Evolutionary conservation across 148 eudicot species (phyloP).

Genomic region (Chenopodium suecicum): DNA sequence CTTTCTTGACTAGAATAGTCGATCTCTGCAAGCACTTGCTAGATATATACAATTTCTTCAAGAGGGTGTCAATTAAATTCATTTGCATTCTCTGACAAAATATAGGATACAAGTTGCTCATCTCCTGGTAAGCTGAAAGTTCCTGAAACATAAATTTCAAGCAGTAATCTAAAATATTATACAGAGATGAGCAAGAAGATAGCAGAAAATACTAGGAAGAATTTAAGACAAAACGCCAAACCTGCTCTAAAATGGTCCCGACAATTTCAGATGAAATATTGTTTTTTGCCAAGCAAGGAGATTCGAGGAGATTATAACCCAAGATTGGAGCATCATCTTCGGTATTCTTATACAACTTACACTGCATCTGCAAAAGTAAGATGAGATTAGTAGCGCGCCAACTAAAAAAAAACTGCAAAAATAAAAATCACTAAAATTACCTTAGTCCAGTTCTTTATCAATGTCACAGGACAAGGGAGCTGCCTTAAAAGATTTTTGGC

Average conservation of each 20-base stretch:
- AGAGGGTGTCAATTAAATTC: slow-evolving; percentile 52
- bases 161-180: slow-evolving; percentile 5
- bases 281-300: slow-evolving; percentile 18
- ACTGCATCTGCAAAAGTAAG: slow-evolving; percentile 50
- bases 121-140: slow-evolving; percentile 59
- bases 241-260: slow-evolving; percentile 75
- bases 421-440: slow-evolving; percentile 33
- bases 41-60: slow-evolving; percentile 50
- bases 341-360: slow-evolving; percentile 39
- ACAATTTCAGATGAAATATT: slow-evolving; percentile 43
- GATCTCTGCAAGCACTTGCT: slow-evolving; percentile 45
- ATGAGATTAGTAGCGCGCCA: slow-evolving; percentile 13
- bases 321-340: slow-evolving; percentile 39
- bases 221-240: slow-evolving; percentile 25
- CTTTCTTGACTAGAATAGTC: slow-evolving; percentile 55
- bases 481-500: slow-evolving; percentile 42
- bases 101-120: slow-evolving; percentile 43
- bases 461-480: slow-evolving; percentile 58
- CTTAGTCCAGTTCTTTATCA: slow-evolving; percentile 88
- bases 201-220: background rate
- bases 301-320: slow-evolving; percentile 45
- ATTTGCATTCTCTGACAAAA: slow-evolving; percentile 64
- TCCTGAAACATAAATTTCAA: slow-evolving; percentile 51
- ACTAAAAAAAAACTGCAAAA: background rate
- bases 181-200: background rate